A percentile compares a stretch with the other conserved stretches of the same genome.
These are phyloP conservation scores for Litchi chinensis DNA, from an alignment of 345 rosid genomes.

Conservation along the genomic window DNA sequence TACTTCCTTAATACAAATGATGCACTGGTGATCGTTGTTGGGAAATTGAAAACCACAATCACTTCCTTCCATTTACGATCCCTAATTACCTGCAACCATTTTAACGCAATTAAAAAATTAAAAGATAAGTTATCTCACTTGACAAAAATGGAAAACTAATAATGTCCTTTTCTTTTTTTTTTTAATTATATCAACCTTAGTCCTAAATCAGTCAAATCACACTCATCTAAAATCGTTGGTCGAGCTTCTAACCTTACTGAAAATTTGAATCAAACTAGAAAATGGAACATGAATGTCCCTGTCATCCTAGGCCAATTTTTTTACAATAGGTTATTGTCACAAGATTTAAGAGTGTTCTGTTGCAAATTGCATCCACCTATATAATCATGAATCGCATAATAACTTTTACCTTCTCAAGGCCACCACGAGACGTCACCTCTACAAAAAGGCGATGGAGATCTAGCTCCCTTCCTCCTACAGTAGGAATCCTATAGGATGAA, in stretches of 20 bases:
- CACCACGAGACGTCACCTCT: constrained; percentile 92
- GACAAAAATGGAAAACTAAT: background rate
- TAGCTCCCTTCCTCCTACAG: constrained; percentile 75
- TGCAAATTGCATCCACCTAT: constrained; percentile 5
- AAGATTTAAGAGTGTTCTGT: background rate
- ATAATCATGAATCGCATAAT: background rate
- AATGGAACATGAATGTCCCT: background rate
- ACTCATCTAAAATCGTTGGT: background rate
- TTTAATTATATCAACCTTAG: background rate
- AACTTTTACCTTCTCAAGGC: constrained; percentile 63
- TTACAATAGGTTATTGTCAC: background rate
- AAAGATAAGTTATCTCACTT: background rate
- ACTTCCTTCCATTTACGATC: constrained; percentile 96
- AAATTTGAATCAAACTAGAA: background rate
- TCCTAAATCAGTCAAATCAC: background rate
- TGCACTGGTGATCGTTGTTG: constrained; percentile 83
- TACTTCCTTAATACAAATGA: constrained; percentile 81
- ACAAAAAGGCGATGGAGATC: constrained; percentile 83
- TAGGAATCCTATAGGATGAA: constrained; percentile 62
- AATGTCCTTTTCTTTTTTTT: background rate
- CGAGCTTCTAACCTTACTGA: background rate
- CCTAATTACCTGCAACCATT: constrained; percentile 54
- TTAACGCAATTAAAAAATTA: constrained; percentile 16
- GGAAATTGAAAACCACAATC: constrained; percentile 66
- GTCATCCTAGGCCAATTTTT: background rate